Percentiles rank a stretch among this genome's conserved stretches.
phyloP scores from a whole-genome alignment of 2,329 filamentous ascomycete species.

The Pseudogymnoascus sp. region DNA sequence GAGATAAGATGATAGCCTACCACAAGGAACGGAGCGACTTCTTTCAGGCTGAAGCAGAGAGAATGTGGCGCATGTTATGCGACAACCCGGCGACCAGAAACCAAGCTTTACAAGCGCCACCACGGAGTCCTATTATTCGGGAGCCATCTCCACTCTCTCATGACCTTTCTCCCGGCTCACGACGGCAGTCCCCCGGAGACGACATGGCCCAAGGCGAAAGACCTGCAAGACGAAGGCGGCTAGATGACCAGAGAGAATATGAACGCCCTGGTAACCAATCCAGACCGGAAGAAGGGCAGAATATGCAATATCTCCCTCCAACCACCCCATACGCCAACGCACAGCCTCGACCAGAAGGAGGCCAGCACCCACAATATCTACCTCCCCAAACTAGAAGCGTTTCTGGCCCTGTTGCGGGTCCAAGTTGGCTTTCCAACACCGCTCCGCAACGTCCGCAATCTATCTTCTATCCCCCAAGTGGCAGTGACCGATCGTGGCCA shows the following conservation, averaged over 20 bases:
- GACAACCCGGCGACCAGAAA: neutral
- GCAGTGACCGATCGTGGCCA: constrained; percentile 25
- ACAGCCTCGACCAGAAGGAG: neutral
- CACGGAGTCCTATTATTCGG: neutral
- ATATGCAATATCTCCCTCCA: neutral
- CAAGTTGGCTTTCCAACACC: constrained; percentile 17
- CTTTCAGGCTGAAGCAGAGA: constrained; percentile 67
- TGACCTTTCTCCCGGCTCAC: neutral
- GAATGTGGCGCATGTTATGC: constrained; percentile 27
- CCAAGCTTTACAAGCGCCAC: neutral
- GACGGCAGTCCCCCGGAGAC: neutral
- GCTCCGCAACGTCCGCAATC: constrained; percentile 21
- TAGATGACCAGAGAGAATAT: neutral
- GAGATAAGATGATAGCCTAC: neutral
- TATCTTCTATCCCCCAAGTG: constrained; percentile 24
- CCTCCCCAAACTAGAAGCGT: neutral
- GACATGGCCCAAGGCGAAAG: neutral
- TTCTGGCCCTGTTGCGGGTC: neutral
- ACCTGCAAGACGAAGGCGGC: neutral
- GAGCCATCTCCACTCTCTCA: neutral
- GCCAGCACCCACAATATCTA: neutral
- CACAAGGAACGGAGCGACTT: constrained; percentile 70
- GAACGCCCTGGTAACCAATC: neutral
- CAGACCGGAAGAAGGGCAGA: neutral
- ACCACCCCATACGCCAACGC: neutral